Evolutionary conservation across 129 eudicot genomes (phyloP).

Genomic region (Apium graveolens): DNA sequence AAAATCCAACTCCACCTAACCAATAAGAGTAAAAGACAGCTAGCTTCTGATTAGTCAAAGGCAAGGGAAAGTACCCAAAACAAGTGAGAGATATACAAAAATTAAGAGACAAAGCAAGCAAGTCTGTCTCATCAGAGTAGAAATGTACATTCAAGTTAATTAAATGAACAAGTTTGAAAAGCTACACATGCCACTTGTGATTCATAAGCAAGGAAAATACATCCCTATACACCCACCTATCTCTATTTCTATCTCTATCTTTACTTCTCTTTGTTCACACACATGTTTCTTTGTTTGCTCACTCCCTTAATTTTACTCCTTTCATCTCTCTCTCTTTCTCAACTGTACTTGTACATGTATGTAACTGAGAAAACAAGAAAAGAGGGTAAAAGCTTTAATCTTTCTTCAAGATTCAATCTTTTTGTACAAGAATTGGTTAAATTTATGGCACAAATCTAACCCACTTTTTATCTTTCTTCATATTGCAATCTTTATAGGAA

Average conservation of each 20-base stretch:
- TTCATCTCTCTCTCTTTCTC: not conserved
- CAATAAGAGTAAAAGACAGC: not conserved
- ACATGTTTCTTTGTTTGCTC: not conserved
- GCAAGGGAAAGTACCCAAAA: not conserved
- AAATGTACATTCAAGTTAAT: no score
- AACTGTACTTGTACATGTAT: not conserved
- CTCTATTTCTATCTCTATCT: not conserved
- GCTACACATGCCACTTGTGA: slow-evolving; percentile 1
- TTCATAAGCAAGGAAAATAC: not conserved
- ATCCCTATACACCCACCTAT: no score
- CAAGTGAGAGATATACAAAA: not conserved
- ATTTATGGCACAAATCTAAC: not conserved
- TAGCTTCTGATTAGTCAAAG: not conserved
- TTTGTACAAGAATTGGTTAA: not conserved
- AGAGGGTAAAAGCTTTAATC: not conserved
- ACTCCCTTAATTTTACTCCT: not conserved
- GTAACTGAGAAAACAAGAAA: not conserved
- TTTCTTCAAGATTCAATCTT: not conserved
- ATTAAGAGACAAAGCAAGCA: not conserved
- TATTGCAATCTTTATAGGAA: not conserved
- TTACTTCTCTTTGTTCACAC: not conserved
- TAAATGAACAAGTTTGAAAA: slow-evolving; percentile 1
- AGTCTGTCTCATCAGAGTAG: not conserved
- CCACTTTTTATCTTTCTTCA: not conserved
- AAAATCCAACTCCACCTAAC: not conserved